Evolutionary conservation across 257 asterid species (phyloP), one percentile per base, ranked within the genome.

Genomic region (Verbascum thapsus): DNA sequence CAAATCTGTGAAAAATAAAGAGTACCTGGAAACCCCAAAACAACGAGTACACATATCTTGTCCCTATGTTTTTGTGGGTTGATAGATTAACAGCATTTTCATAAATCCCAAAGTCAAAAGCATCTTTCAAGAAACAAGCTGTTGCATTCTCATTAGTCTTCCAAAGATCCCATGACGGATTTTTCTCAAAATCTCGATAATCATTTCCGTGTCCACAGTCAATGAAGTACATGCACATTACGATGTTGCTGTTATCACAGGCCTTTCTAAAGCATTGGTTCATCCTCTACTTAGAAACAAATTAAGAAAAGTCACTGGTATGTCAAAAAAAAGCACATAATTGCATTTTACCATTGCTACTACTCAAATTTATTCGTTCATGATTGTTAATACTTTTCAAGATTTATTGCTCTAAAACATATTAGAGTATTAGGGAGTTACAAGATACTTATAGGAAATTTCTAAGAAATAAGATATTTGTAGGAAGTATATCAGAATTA

Each of bases 21-120:
- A 26, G 41, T 91, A 92, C 98, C 98, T 92, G 99, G 80, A 92
- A 92, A 13, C 96, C 99, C 99, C 99, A 92, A 75, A 87, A 89
- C 55, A 89, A 68, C 6, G 99, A 85, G 85, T 92, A 92, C 38
- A 76, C 40, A 11, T 92, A 92, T 92, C 96, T 77, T 47, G 81
- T 80, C 35, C 53, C 39, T 20, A 80, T 0, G 61, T 67, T 75
- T 16, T 3, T 35, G 60, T 67, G 47, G 3, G 94, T 66, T 44
- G 97, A 85, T 50, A 92, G 80, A 52, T 74, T 70, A 52, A 92
- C 96, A 23, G 88, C 88, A 65, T 58, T 71, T 41, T 45, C 38
- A 59, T 89, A 92, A 53, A 92, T 87, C 54, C 99, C 99, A 50
- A 61, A 89, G 12, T 67, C 37, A 53, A 89, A 89, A 69, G 68